phyloP scores from a whole-genome alignment of 495 filamentous ascomycete genomes.

The Cercophora samala region DNA sequence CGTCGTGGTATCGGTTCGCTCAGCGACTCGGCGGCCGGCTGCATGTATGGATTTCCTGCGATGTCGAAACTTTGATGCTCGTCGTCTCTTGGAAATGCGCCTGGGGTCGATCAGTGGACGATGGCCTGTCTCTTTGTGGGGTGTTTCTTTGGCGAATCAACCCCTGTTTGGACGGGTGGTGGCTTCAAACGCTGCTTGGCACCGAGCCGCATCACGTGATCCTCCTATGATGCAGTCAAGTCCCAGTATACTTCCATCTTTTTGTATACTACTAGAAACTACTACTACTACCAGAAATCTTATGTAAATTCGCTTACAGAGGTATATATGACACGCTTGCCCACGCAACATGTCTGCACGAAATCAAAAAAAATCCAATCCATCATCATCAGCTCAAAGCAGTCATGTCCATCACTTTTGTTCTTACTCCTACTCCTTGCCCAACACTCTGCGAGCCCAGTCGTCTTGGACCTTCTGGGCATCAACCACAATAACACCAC shows the following conservation, averaged over 20 bases:
- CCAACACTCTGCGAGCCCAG: slow-evolving; percentile 71
- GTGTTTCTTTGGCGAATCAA: slow-evolving; percentile 21
- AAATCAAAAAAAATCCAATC: slow-evolving; percentile 15
- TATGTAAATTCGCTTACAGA: neutral
- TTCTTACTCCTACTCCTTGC: slow-evolving; percentile 67
- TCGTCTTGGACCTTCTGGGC: slow-evolving; percentile 73
- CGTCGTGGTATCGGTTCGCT: neutral
- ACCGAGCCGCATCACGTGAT: slow-evolving; percentile 29
- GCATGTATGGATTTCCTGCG: neutral
- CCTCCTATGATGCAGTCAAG: neutral
- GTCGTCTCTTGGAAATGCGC: slow-evolving; percentile 5
- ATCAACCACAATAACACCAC: slow-evolving; percentile 84
- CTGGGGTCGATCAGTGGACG: slow-evolving; percentile 2
- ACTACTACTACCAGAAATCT: neutral
- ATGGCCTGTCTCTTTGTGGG: slow-evolving; percentile 22
- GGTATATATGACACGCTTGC: neutral
- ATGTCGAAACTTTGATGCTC: neutral
- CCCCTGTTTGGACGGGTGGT: slow-evolving; percentile 18
- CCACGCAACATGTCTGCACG: slow-evolving; percentile 1
- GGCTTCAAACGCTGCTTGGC: slow-evolving; percentile 12
- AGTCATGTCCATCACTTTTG: neutral
- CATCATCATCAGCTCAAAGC: slow-evolving; percentile 6
- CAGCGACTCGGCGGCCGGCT: neutral
- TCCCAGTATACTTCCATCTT: neutral
- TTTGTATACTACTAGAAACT: neutral